These are phyloP conservation scores for Kuraishia ogatae DNA, from an alignment of 805 yeast genomes.

Conservation along the genomic window DNA sequence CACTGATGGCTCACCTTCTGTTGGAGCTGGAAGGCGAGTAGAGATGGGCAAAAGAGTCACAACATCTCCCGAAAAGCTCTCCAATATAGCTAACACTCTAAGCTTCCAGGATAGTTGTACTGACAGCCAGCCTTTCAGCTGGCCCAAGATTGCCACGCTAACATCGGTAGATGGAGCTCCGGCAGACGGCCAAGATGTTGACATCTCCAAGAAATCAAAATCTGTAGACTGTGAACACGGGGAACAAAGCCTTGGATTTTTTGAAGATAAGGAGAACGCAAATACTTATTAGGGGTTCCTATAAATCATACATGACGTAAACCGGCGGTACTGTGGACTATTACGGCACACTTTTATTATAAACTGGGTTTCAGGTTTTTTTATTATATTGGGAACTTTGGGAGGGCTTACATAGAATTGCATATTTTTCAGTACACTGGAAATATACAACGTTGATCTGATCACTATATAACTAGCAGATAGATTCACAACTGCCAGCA, in stretches of 20 bases:
- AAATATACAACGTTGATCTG: too few relatives aligned
- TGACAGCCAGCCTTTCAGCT: too few relatives aligned
- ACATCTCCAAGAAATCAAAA: background rate
- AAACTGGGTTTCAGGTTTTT: background rate
- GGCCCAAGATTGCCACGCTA: background rate
- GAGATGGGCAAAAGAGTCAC: constrained; percentile 4
- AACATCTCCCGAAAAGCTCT: background rate
- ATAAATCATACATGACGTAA: too few relatives aligned
- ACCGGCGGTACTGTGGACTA: too few relatives aligned
- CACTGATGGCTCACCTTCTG: constrained; percentile 13
- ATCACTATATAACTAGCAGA: background rate
- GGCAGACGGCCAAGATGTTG: background rate
- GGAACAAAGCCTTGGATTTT: background rate
- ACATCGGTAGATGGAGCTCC: background rate
- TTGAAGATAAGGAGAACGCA: constrained; percentile 1
- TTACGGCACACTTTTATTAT: too few relatives aligned
- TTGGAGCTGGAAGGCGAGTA: constrained; percentile 2
- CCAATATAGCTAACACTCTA: background rate
- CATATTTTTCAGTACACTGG: constrained; percentile 10
- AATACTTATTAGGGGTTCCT: background rate
- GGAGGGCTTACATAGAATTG: constrained; percentile 21
- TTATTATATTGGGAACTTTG: constrained; percentile 11
- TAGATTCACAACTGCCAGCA: too few relatives aligned
- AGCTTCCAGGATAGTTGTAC: background rate
- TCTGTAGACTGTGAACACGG: background rate